Evolutionary conservation across 2,329 filamentous ascomycete genomes (phyloP).

Genomic region (Aureobasidium vineae): DNA sequence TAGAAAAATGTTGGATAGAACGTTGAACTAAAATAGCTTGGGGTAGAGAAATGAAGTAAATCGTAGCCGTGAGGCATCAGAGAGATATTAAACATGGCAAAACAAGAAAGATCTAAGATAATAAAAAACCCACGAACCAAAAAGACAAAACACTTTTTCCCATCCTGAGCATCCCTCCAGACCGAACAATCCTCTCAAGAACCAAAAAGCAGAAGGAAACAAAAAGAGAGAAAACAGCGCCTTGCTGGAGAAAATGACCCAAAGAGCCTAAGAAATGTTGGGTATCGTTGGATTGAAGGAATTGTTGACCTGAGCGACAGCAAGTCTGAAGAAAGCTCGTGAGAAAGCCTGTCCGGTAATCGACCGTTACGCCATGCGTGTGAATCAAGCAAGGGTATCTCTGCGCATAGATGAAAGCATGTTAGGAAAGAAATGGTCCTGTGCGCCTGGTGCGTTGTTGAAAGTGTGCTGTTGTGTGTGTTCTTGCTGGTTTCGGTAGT

Average conservation of each 20-base stretch:
- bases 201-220: no score
- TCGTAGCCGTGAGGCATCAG: neutral
- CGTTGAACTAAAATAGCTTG: no score
- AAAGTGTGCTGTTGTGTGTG: no score
- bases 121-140: neutral
- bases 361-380: neutral
- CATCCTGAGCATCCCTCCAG: neutral
- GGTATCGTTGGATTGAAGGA: no score
- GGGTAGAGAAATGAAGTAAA: neutral
- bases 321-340: no score
- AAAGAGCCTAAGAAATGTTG: no score
- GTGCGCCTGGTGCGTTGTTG: neutral
- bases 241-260: neutral
- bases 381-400: slow-evolving; percentile 1
- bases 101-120: neutral
- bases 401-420: neutral
- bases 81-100: neutral
- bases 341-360: neutral
- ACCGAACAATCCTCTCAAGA: neutral
- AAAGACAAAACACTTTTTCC: neutral
- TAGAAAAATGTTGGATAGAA: no score
- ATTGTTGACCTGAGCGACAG: no score
- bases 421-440: neutral
- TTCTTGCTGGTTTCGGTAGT: neutral
- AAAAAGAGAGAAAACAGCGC: no score